phyloP scores from a whole-genome alignment of 2,329 filamentous ascomycete genomes.

The Ploettnerulaceae sp. region DNA sequence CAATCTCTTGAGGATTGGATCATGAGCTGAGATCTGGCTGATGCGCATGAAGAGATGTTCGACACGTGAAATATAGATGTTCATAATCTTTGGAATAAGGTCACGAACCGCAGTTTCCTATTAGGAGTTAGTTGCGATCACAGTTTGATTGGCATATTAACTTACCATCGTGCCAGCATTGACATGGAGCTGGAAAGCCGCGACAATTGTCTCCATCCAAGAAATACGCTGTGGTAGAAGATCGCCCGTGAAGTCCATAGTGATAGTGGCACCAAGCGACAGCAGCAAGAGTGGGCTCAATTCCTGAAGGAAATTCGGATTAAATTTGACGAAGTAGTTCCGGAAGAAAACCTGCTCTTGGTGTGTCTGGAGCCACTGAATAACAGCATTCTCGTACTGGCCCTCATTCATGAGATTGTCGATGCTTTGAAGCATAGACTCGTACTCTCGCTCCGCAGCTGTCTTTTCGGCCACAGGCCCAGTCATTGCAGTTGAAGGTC shows the following conservation, averaged over 20 bases:
- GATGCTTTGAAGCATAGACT: slow-evolving; percentile 53
- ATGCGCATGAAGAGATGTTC: slow-evolving; percentile 50
- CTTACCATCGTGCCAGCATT: slow-evolving; percentile 34
- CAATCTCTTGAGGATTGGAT: slow-evolving; percentile 46
- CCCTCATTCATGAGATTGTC: slow-evolving; percentile 57
- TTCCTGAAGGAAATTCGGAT: slow-evolving; percentile 49
- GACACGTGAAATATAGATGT: slow-evolving; percentile 46
- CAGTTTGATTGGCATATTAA: no score
- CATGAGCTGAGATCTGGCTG: slow-evolving; percentile 43
- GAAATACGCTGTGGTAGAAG: slow-evolving; percentile 51
- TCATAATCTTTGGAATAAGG: slow-evolving; percentile 54
- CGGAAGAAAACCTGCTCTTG: slow-evolving; percentile 60
- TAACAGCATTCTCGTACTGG: slow-evolving; percentile 57
- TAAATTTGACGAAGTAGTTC: slow-evolving; percentile 47
- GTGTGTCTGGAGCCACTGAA: slow-evolving; percentile 62
- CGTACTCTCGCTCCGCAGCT: slow-evolving; percentile 50
- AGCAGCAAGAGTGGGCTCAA: slow-evolving; percentile 58
- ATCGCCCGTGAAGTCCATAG: slow-evolving; percentile 50
- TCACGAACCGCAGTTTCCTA: slow-evolving; percentile 51
- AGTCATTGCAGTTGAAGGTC: slow-evolving; percentile 18
- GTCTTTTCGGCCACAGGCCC: slow-evolving; percentile 38
- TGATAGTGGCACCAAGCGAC: slow-evolving; percentile 60
- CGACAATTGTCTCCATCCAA: slow-evolving; percentile 58
- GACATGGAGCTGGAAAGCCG: slow-evolving; percentile 40
- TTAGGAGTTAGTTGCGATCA: slow-evolving; percentile 33